Evolutionary conservation across 2,329 filamentous ascomycete genomes (phyloP).

Genomic region (Ramularia endophylla): DNA sequence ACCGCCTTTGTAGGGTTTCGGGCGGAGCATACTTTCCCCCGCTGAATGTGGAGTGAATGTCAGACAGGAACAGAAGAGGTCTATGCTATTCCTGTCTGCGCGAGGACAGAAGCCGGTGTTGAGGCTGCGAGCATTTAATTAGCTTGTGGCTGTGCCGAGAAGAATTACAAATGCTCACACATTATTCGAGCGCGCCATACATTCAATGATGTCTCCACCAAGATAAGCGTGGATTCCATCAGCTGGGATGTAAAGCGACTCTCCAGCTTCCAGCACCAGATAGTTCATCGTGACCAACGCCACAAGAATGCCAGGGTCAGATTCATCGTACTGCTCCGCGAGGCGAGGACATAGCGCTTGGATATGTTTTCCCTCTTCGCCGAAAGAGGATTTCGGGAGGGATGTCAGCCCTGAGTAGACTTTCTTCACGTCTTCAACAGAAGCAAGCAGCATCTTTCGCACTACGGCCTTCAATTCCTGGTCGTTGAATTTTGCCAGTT

Average conservation of each 20-base stretch:
- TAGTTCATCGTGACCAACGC: conserved; percentile 72
- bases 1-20: conserved; percentile 46
- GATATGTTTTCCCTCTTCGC: conserved; percentile 50
- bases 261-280: conserved; percentile 57
- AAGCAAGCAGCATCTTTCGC: conserved; percentile 49
- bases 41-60: conserved; percentile 58
- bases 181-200: conserved; percentile 71
- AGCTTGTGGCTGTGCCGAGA: too few relatives aligned
- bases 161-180: conserved; percentile 38
- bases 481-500: conserved; percentile 54
- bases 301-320: conserved; percentile 63
- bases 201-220: conserved; percentile 68
- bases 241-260: conserved; percentile 64
- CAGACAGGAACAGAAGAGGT: conserved; percentile 57
- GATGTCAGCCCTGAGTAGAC: conserved; percentile 49
- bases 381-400: conserved; percentile 45
- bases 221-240: conserved; percentile 71
- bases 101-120: conserved; percentile 68
- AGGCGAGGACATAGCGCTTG: conserved; percentile 59
- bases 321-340: conserved; percentile 55
- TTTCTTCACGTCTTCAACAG: conserved; percentile 47
- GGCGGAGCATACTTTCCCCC: conserved; percentile 51
- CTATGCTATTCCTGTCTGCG: conserved; percentile 57
- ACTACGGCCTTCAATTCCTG: conserved; percentile 53
- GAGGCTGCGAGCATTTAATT: conserved; percentile 38